Evolutionary conservation across 768 basidiomycete genomes (phyloP).

Genomic region (Boletus sensibilis): DNA sequence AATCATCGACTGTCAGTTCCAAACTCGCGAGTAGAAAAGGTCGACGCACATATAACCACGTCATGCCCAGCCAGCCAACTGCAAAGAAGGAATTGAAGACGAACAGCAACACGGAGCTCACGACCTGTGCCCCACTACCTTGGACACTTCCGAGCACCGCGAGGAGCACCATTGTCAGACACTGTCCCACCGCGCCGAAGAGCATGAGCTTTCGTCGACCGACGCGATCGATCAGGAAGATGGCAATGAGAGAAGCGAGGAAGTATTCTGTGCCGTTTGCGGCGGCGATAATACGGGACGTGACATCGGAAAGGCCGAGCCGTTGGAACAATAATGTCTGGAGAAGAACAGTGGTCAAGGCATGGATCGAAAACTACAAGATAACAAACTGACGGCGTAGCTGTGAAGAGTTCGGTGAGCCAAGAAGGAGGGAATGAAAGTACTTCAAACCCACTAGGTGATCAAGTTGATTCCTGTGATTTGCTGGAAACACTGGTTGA

Average conservation of each 20-base stretch:
- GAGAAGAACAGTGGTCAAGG: background rate
- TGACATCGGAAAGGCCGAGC: slow-evolving; percentile 56
- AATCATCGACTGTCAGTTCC: background rate
- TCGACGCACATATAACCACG: slow-evolving; percentile 61
- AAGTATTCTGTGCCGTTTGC: slow-evolving; percentile 73
- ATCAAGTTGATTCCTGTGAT: slow-evolving; percentile 68
- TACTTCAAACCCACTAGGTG: slow-evolving; percentile 49
- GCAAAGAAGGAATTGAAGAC: slow-evolving; percentile 75
- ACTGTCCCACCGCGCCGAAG: slow-evolving; percentile 63
- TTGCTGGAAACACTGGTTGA: slow-evolving; percentile 68
- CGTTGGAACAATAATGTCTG: slow-evolving; percentile 55
- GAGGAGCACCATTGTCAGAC: slow-evolving; percentile 56
- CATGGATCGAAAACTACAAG: background rate
- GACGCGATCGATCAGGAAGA: slow-evolving; percentile 68
- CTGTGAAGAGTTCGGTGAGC: slow-evolving; percentile 15
- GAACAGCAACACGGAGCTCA: slow-evolving; percentile 57
- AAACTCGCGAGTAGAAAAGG: background rate
- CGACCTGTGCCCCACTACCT: slow-evolving; percentile 46
- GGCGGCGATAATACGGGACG: slow-evolving; percentile 61
- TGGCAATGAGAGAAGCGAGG: slow-evolving; percentile 68
- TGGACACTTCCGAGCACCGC: slow-evolving; percentile 55
- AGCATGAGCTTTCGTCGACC: slow-evolving; percentile 74
- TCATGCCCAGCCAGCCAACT: slow-evolving; percentile 68
- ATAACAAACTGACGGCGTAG: slow-evolving; percentile 29
- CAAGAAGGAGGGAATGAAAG: slow-evolving; percentile 13